phyloP scores from a whole-genome alignment of 345 rosid species.

The Rhodamnia argentea region DNA sequence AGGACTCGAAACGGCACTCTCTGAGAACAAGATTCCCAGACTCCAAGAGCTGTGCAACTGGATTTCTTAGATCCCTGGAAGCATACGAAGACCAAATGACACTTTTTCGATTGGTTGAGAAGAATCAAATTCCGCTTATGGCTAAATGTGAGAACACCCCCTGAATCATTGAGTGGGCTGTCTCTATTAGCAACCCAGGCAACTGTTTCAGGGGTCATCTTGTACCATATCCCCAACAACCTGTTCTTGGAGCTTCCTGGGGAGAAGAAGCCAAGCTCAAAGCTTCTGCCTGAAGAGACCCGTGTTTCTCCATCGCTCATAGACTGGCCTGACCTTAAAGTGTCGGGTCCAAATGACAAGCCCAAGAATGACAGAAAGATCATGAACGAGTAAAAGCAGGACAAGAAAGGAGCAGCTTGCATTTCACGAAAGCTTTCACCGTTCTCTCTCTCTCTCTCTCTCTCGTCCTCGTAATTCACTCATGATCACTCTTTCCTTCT shows the following conservation, averaged over 20 bases:
- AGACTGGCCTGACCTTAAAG: neutral
- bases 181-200: slow-evolving; percentile 39
- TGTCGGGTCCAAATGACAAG: neutral
- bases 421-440: neutral
- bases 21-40: slow-evolving; percentile 20
- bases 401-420: neutral
- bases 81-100: slow-evolving; percentile 10
- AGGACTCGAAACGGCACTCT: neutral
- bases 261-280: slow-evolving; percentile 8
- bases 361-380: neutral
- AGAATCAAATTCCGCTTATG: slow-evolving; percentile 2
- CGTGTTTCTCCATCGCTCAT: slow-evolving; percentile 6
- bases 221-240: slow-evolving; percentile 27
- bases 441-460: neutral
- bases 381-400: neutral
- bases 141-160: slow-evolving; percentile 9
- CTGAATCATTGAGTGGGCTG: slow-evolving; percentile 1
- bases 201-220: neutral
- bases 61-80: neutral
- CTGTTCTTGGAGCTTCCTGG: neutral
- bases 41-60: slow-evolving; percentile 15
- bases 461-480: slow-evolving; percentile 4
- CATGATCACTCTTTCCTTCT: no score
- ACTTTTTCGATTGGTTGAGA: neutral
- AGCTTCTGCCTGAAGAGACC: neutral